A percentile compares a stretch with the other conserved stretches of the same genome.
Conservation (phyloP, 768 basidiomycete species). For the Leccinum olivaceopallidum region DNA sequence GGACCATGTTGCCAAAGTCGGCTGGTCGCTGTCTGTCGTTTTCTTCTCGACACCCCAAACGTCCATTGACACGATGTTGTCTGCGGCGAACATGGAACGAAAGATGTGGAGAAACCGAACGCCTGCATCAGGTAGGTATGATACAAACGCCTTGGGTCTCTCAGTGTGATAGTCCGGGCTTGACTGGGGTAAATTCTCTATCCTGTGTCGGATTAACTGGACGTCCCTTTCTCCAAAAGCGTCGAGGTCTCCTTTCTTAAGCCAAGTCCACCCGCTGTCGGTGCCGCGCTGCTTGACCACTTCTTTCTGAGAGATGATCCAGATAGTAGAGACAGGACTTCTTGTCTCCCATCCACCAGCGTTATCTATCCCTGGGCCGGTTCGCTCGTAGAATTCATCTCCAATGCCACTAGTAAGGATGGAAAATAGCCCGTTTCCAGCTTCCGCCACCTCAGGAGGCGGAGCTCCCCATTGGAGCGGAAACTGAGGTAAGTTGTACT, state of each 20-base stretch:
- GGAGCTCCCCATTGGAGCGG: slow-evolving; percentile 46
- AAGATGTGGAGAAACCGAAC: slow-evolving; percentile 44
- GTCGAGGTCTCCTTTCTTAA: slow-evolving; percentile 39
- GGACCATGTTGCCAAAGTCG: slow-evolving; percentile 45
- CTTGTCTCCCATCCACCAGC: slow-evolving; percentile 46
- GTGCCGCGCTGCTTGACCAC: neutral
- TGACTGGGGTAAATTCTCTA: slow-evolving; percentile 17
- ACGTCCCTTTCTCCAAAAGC: slow-evolving; percentile 43
- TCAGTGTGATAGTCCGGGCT: slow-evolving; percentile 9
- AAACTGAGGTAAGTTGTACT: slow-evolving; percentile 35
- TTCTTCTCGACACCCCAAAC: slow-evolving; percentile 24
- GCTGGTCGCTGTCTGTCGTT: slow-evolving; percentile 1
- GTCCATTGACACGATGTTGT: slow-evolving; percentile 15
- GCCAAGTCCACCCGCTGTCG: slow-evolving; percentile 24
- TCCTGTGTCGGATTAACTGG: slow-evolving; percentile 35
- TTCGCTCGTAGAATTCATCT: slow-evolving; percentile 41
- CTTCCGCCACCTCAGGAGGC: slow-evolving; percentile 35
- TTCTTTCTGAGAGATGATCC: slow-evolving; percentile 31
- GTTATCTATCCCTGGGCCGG: slow-evolving; percentile 36
- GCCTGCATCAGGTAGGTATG: slow-evolving; percentile 46
- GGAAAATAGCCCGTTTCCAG: slow-evolving; percentile 47
- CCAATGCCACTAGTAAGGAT: slow-evolving; percentile 57
- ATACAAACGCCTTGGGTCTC: slow-evolving; percentile 25
- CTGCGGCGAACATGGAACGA: slow-evolving; percentile 27
- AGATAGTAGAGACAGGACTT: slow-evolving; percentile 40